These are phyloP conservation scores for Sphagnum contortum DNA, from an alignment of 225 moss, liverwort and hornwort genomes.

Conservation along the genomic window DNA sequence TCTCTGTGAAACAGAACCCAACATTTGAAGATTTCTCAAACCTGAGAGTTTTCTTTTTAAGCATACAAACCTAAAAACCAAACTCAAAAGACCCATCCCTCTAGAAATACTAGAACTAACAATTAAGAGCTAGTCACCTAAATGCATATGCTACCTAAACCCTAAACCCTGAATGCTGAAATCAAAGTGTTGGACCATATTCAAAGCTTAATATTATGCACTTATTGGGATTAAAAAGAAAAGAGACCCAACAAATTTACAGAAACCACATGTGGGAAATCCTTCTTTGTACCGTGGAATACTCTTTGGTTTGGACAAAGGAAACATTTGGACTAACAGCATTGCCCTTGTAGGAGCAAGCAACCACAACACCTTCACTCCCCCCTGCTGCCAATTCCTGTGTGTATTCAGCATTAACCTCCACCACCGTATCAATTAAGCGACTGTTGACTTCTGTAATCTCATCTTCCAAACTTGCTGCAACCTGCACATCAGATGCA, in stretches of 20 bases:
- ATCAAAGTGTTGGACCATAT: too few relatives aligned
- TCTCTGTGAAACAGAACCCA: constrained; percentile 1
- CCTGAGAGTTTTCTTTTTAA: too few relatives aligned
- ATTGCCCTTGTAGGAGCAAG: constrained; percentile 70
- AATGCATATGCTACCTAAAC: too few relatives aligned
- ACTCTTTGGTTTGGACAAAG: constrained; percentile 45
- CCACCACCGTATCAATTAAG: constrained; percentile 85
- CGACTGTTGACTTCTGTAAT: constrained; percentile 58
- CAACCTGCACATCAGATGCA: constrained; percentile 35
- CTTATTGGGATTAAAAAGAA: not conserved
- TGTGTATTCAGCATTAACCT: constrained; percentile 75
- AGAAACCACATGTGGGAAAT: not conserved
- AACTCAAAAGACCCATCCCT: too few relatives aligned
- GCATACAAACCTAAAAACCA: too few relatives aligned
- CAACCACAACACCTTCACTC: constrained; percentile 77
- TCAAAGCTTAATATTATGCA: too few relatives aligned
- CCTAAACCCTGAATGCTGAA: too few relatives aligned
- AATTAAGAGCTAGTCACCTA: too few relatives aligned
- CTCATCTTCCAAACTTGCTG: constrained; percentile 59
- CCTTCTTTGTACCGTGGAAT: constrained; percentile 26
- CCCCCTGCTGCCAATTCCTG: constrained; percentile 73
- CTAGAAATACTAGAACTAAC: too few relatives aligned
- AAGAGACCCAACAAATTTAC: constrained; percentile 1
- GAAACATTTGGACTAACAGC: constrained; percentile 57
- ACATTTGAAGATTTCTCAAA: too few relatives aligned